Evolutionary conservation across 192 early-diverging fungal genomes (phyloP), one percentile per base, ranked within the genome.

Genomic region (Backusella mclennaniae): DNA sequence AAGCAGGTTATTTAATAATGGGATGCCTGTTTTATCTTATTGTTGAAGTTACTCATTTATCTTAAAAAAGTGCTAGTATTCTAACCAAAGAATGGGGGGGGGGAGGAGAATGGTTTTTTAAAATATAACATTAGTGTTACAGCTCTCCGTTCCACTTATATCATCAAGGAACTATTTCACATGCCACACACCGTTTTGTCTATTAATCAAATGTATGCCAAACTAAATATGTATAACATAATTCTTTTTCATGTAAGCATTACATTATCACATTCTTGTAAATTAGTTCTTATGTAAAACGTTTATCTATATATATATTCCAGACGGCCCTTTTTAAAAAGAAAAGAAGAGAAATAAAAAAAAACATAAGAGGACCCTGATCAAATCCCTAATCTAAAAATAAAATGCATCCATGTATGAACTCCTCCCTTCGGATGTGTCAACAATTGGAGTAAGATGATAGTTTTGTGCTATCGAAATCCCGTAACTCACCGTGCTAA

Each of bases 111-210:
- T 26, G 56, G 56, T 3, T 29, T 63, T 63, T 63, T 63, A 21
- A 49, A 49, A 63, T 63, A 63, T 63, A 63, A 63, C 56, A 63
- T 63, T 63, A 63, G 56, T 63, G 56, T 63, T 63, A 63, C 56
- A 63, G 23, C 26, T 29, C 26, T 63, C 21, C 9, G 23, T 63
- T 11, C 53, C 53, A 23, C 53, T 26, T 63, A 63, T 63, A 9
- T 63, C 23, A 29, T 12, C n/a, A 19, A 56, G 8, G 1, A 21
- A 9, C 56, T 63, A 63, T 63, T 63, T 63, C 56, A 26, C 56
- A 63, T 63, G 56, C 23, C 23, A 63, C 56, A 59, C 2, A 29
- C n/a, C 21, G 3, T 56, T 26, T 56, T 56, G 53, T 56, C 53
- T 56, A 21, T 12, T 29, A 29, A 63, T 23, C 26, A 63, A 63